phyloP scores from a whole-genome alignment of 169 alveolate genomes.

The Eimeria zaria region DNA sequence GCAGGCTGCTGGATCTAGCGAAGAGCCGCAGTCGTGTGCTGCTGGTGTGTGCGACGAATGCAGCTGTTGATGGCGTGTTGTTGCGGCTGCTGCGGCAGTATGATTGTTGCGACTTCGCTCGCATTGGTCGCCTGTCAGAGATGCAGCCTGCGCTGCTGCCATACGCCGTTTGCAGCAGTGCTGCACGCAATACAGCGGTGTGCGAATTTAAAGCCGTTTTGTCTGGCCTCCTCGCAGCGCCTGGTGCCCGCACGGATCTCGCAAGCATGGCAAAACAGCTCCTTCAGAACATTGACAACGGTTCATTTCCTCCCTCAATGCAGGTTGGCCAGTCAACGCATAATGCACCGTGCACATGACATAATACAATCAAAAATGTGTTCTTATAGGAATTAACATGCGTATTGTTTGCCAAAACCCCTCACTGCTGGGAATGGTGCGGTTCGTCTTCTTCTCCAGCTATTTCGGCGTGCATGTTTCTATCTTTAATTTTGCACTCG shows the following conservation, averaged over 20 bases:
- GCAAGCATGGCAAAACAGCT: slow-evolving; percentile 39
- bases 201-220: slow-evolving; percentile 39
- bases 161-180: slow-evolving; percentile 78
- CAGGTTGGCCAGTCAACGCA: background rate
- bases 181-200: slow-evolving; percentile 38
- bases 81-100: slow-evolving; percentile 65
- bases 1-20: slow-evolving; percentile 68
- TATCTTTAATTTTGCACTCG: background rate
- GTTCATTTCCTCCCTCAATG: slow-evolving; percentile 73
- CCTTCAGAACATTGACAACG: slow-evolving; percentile 17
- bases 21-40: slow-evolving; percentile 59
- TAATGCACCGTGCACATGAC: no score
- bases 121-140: slow-evolving; percentile 83
- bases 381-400: background rate
- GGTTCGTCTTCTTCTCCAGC: background rate
- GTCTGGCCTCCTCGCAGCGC: background rate
- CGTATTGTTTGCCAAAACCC: background rate
- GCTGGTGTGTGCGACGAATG: slow-evolving; percentile 80
- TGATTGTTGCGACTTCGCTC: slow-evolving; percentile 60
- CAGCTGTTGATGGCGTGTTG: slow-evolving; percentile 82
- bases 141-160: slow-evolving; percentile 78
- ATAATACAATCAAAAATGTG: background rate
- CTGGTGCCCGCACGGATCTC: background rate
- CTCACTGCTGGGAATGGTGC: background rate
- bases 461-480: background rate